phyloP scores from a whole-genome alignment of 2,329 filamentous ascomycete genomes.

The Diaporthe australafricana region DNA sequence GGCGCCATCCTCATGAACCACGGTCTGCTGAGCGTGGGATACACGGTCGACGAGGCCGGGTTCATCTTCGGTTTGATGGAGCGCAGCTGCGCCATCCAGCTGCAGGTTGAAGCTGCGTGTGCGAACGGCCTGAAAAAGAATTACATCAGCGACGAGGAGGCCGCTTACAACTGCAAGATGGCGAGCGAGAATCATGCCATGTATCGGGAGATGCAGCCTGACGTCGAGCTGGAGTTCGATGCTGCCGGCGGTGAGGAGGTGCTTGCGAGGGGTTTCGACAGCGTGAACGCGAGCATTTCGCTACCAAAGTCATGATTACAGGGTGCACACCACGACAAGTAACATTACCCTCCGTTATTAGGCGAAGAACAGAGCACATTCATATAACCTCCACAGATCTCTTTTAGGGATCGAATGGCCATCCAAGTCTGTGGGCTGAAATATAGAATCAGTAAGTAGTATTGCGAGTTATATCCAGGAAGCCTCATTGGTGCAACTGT shows the following conservation, averaged over 20 bases:
- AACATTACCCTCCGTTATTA: not conserved
- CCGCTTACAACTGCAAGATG: constrained; percentile 55
- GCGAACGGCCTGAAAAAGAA: constrained; percentile 57
- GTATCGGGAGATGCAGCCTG: constrained; percentile 59
- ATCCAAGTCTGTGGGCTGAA: too few relatives aligned
- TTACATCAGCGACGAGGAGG: constrained; percentile 53
- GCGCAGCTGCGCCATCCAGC: constrained; percentile 75
- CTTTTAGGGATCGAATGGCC: too few relatives aligned
- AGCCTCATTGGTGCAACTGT: not conserved
- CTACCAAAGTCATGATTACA: not conserved
- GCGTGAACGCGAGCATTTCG: constrained; percentile 27
- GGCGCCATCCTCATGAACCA: constrained; percentile 78
- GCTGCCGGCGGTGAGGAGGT: constrained; percentile 49
- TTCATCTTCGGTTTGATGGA: constrained; percentile 78
- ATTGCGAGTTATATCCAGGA: not conserved
- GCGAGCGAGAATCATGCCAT: constrained; percentile 58
- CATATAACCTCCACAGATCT: not conserved
- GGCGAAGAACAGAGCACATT: not conserved
- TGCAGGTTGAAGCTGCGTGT: constrained; percentile 74
- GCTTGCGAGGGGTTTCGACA: constrained; percentile 44
- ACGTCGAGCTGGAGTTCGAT: constrained; percentile 59
- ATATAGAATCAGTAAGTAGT: not conserved
- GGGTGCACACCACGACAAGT: not conserved
- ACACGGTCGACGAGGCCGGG: constrained; percentile 79
- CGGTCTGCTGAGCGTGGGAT: constrained; percentile 76